phyloP scores from a whole-genome alignment of 176 grass and related monocot species.

The Elymus sibiricus region DNA sequence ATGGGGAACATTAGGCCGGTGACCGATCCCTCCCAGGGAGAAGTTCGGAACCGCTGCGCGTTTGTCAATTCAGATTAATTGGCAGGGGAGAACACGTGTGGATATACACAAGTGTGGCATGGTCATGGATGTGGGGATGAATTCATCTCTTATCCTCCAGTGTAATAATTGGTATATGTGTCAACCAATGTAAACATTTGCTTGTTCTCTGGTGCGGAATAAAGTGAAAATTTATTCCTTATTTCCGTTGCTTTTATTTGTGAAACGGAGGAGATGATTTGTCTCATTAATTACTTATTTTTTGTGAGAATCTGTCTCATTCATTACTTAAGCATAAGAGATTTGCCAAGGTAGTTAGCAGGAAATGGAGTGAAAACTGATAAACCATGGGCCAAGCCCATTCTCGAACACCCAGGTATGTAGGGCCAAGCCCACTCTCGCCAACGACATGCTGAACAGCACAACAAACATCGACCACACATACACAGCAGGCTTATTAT shows the following conservation, averaged over 20 bases:
- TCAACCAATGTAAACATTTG: background rate
- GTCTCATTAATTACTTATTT: too few relatives aligned
- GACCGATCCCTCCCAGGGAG: constrained; percentile 20
- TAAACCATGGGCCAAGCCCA: background rate
- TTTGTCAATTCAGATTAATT: constrained; percentile 1
- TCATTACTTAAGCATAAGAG: background rate
- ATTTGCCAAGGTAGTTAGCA: background rate
- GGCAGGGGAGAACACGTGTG: background rate
- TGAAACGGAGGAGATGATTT: too few relatives aligned
- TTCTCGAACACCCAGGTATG: background rate
- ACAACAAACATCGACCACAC: background rate
- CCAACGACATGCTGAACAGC: background rate
- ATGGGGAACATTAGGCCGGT: constrained; percentile 60
- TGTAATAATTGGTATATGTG: background rate
- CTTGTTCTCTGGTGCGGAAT: background rate
- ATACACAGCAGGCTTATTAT: too few relatives aligned
- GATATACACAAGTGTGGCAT: background rate
- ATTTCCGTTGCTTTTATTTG: background rate
- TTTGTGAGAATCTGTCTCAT: too few relatives aligned
- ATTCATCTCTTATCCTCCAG: background rate
- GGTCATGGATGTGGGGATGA: background rate
- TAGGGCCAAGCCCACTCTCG: background rate
- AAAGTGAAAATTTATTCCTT: background rate
- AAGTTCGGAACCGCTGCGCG: constrained; percentile 46
- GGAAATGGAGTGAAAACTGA: background rate